These are phyloP conservation scores for Aegilops speltoides DNA, from an alignment of 176 grass and related monocot genomes.

Conservation along the genomic window DNA sequence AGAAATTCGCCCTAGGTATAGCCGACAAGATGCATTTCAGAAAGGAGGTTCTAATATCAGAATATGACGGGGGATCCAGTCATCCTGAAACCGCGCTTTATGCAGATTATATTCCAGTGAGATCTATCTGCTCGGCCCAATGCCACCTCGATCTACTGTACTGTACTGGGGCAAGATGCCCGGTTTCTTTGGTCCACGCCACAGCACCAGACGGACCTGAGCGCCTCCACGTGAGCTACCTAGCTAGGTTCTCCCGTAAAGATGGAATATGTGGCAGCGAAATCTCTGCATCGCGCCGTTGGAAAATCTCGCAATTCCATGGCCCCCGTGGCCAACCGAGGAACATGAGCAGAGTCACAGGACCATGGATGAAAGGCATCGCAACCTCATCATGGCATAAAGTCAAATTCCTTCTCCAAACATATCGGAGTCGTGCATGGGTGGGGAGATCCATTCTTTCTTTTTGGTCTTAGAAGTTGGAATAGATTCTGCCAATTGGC, in stretches of 20 bases:
- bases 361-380: constrained; percentile 12
- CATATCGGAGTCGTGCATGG: constrained; percentile 33
- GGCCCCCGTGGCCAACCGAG: constrained; percentile 12
- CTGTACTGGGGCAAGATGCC: constrained; percentile 15
- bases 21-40: background rate
- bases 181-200: background rate
- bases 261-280: background rate
- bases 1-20: no score
- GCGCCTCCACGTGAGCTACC: constrained; percentile 20
- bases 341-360: constrained; percentile 10
- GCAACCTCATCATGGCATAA: background rate
- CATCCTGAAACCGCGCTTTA: constrained; percentile 32
- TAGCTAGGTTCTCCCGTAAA: no score
- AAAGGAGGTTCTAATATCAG: constrained; percentile 6
- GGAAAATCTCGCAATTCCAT: constrained; percentile 20
- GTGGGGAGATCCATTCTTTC: constrained; percentile 16
- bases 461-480: background rate
- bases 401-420: constrained; percentile 42
- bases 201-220: constrained; percentile 12
- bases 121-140: constrained; percentile 10
- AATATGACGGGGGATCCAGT: constrained; percentile 24
- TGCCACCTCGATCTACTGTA: background rate
- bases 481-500: background rate
- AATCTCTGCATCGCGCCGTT: background rate
- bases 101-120: constrained; percentile 45